phyloP scores from a whole-genome alignment of 257 asterid genomes.

The Nemophila menziesii region DNA sequence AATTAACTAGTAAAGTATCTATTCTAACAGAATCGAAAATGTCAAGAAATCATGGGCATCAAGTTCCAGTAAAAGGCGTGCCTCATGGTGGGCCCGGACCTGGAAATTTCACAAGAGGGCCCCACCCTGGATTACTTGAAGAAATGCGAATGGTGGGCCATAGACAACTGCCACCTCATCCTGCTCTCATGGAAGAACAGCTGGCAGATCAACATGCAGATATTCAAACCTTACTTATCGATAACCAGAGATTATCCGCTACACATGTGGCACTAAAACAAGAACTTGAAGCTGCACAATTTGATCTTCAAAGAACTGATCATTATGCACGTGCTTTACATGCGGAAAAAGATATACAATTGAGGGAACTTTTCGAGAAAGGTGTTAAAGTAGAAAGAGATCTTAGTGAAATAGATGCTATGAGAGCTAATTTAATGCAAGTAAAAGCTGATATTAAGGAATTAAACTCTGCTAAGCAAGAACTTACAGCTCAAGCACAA shows the following conservation, averaged over 20 bases:
- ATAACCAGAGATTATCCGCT: conserved; percentile 90
- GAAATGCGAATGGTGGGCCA: conserved; percentile 68
- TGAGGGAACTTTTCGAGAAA: conserved; percentile 69
- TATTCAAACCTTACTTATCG: conserved; percentile 64
- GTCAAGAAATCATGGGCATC: conserved; percentile 79
- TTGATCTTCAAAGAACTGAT: conserved; percentile 72
- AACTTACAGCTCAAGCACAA: conserved; percentile 59
- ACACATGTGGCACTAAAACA: conserved; percentile 91
- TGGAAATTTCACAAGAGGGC: conserved; percentile 18
- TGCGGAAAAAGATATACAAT: conserved; percentile 54
- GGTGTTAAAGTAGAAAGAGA: conserved; percentile 70
- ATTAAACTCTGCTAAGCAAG: conserved; percentile 66
- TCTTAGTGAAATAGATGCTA: conserved; percentile 50
- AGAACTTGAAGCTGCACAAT: conserved; percentile 68
- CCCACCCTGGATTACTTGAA: conserved; percentile 50
- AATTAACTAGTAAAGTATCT: neutral
- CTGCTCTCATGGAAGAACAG: conserved; percentile 58
- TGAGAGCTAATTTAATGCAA: conserved; percentile 78
- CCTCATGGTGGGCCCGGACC: conserved; percentile 34
- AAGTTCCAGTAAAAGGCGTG: conserved; percentile 45
- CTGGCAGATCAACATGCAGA: conserved; percentile 78
- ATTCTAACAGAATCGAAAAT: conserved; percentile 13
- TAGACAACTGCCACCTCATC: conserved; percentile 61
- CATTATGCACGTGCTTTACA: conserved; percentile 58
- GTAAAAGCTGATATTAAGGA: conserved; percentile 69